Conservation (phyloP, 768 basidiomycete species). For the Amanita fuliginea region DNA sequence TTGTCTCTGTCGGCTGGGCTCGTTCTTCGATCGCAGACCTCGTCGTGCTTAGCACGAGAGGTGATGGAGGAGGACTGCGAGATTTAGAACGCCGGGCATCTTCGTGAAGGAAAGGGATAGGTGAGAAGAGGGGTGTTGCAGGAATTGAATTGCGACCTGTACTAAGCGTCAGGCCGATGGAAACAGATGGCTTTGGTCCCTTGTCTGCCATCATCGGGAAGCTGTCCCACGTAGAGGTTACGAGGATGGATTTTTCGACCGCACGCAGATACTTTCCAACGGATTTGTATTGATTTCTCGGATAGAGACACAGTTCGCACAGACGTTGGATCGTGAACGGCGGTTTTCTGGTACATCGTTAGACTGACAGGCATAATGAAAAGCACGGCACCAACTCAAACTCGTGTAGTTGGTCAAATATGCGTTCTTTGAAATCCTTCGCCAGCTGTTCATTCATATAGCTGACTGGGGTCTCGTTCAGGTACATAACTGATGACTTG, state of each 20-base stretch:
- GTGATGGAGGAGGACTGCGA: conserved; percentile 70
- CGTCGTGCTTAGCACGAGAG: conserved; percentile 39
- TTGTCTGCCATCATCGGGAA: conserved; percentile 45
- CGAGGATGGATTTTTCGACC: conserved; percentile 69
- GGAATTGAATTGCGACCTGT: conserved; percentile 46
- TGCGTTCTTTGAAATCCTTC: conserved; percentile 36
- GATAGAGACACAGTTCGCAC: conserved; percentile 68
- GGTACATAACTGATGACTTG: conserved; percentile 34
- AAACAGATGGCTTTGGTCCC: conserved; percentile 24
- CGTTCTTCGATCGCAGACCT: conserved; percentile 18
- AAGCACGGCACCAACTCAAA: conserved; percentile 50
- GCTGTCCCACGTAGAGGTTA: conserved; percentile 69
- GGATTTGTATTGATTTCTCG: conserved; percentile 60
- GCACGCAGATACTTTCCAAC: conserved; percentile 86
- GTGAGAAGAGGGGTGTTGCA: conserved; percentile 75
- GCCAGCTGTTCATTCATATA: conserved; percentile 56
- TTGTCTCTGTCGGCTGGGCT: conserved; percentile 29
- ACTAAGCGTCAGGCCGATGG: conserved; percentile 31
- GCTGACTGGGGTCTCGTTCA: conserved; percentile 42
- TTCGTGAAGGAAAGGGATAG: conserved; percentile 78
- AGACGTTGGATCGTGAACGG: conserved; percentile 89
- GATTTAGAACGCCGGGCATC: conserved; percentile 75
- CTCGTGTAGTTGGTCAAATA: conserved; percentile 58
- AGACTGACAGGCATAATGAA: not conserved
- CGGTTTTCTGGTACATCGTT: conserved; percentile 28